Conservation (phyloP, 768 basidiomycete species). For the Clitopilus passeckerianus region DNA sequence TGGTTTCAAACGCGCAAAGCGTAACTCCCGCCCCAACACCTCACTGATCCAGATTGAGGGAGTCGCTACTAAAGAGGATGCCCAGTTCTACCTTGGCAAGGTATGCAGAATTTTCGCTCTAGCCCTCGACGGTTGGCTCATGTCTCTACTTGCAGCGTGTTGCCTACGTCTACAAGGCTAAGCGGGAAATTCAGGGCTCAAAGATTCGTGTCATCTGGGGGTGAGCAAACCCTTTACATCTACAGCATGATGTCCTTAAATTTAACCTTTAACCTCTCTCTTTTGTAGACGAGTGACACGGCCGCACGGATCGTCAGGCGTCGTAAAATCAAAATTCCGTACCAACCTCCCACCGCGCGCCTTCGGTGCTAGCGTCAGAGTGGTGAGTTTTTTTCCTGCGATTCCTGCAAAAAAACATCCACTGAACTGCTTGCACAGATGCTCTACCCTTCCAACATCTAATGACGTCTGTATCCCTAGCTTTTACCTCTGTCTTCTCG, state of each 20-base stretch:
- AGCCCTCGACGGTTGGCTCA: neutral
- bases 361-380: conserved; percentile 89
- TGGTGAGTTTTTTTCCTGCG: conserved; percentile 50
- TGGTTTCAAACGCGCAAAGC: conserved; percentile 98
- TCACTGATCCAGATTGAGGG: conserved; percentile 97
- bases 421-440: conserved; percentile 43
- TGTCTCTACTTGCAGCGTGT: conserved; percentile 56
- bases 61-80: conserved; percentile 88
- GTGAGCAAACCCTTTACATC: conserved; percentile 36
- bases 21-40: conserved; percentile 94
- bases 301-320: conserved; percentile 90
- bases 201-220: conserved; percentile 99
- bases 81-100: conserved; percentile 98
- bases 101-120: conserved; percentile 36
- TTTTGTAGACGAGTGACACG: conserved; percentile 77
- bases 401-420: neutral
- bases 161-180: conserved; percentile 97
- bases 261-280: neutral
- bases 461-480: conserved; percentile 34
- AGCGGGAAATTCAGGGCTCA: conserved; percentile 89
- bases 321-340: conserved; percentile 95
- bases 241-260: too few species aligned
- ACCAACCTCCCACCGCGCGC: conserved; percentile 92
- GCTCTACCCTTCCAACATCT: conserved; percentile 89
- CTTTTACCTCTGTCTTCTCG: conserved; percentile 23